Percentiles rank a stretch among this genome's conserved stretches.
Conservation (phyloP, 2,329 filamentous ascomycete genomes). For the Cladorrhinum sp. region DNA sequence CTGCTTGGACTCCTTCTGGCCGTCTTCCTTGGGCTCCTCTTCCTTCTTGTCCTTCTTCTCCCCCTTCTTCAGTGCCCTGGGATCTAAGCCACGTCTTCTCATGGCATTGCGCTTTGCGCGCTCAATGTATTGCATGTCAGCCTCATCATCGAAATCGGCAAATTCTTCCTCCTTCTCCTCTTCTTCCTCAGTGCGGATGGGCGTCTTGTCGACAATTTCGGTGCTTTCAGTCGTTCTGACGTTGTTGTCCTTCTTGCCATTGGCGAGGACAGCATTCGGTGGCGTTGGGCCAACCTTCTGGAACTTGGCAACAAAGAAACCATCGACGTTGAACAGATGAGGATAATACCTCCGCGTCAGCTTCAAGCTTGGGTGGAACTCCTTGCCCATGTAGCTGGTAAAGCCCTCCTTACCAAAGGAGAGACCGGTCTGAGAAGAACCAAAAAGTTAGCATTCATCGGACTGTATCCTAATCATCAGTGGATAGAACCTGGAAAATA, state of each 20-base stretch:
- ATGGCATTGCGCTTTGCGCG: constrained; percentile 70
- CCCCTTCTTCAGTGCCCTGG: constrained; percentile 51
- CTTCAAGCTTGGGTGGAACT: constrained; percentile 81
- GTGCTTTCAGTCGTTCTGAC: constrained; percentile 20
- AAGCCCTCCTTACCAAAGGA: constrained; percentile 92
- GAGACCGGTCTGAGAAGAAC: constrained; percentile 61
- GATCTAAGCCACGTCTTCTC: constrained; percentile 71
- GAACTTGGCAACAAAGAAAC: constrained; percentile 97
- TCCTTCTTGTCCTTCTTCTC: constrained; percentile 24
- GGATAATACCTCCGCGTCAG: constrained; percentile 85
- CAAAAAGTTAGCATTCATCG: constrained; percentile 12
- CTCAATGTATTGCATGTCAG: constrained; percentile 68
- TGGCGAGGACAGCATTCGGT: constrained; percentile 46
- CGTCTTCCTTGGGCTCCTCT: constrained; percentile 20
- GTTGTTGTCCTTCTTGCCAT: constrained; percentile 26
- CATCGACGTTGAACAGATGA: constrained; percentile 90
- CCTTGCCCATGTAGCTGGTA: constrained; percentile 85
- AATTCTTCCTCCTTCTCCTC: constrained; percentile 52
- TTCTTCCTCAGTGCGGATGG: constrained; percentile 51
- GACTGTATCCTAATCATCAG: neutral
- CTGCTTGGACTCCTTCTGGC: constrained; percentile 11
- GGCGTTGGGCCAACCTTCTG: constrained; percentile 84
- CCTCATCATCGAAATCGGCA: constrained; percentile 71
- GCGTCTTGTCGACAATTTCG: constrained; percentile 63
- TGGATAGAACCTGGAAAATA: neutral